A percentile compares a stretch with the other conserved stretches of the same genome.
These are phyloP conservation scores for Sporothrix sp. DNA, from an alignment of 2,329 filamentous ascomycete genomes.

Conservation along the genomic window DNA sequence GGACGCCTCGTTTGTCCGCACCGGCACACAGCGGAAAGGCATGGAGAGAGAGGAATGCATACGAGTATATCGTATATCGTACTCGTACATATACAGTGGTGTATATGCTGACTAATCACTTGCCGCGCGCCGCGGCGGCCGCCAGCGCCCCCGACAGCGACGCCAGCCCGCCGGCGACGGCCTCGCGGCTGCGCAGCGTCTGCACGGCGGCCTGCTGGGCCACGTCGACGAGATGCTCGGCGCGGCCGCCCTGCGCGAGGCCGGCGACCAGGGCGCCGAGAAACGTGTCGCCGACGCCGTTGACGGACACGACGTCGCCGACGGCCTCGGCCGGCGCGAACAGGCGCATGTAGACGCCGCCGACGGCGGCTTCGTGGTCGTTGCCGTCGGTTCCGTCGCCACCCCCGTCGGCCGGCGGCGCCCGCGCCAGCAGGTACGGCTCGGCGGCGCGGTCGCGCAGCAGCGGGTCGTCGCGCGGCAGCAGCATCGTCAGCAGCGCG, in stretches of 20 bases:
- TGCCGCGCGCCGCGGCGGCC: constrained; percentile 12
- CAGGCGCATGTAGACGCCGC: constrained; percentile 73
- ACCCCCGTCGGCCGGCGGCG: constrained; percentile 18
- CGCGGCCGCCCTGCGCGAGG: constrained; percentile 48
- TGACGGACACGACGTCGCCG: constrained; percentile 72
- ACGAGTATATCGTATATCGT: too few relatives aligned
- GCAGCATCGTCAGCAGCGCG: constrained; percentile 63
- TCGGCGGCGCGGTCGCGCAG: constrained; percentile 53
- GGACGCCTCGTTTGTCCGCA: too few relatives aligned
- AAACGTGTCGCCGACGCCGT: constrained; percentile 91
- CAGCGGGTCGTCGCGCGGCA: constrained; percentile 57
- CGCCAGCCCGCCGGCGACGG: constrained; percentile 40
- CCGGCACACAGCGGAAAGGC: too few relatives aligned
- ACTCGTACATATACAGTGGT: background rate
- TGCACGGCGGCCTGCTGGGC: constrained; percentile 74
- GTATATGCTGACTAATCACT: too few relatives aligned
- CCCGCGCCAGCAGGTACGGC: constrained; percentile 62
- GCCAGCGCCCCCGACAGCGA: constrained; percentile 19
- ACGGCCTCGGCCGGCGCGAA: constrained; percentile 60
- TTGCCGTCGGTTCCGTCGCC: constrained; percentile 33
- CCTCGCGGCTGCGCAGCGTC: constrained; percentile 64
- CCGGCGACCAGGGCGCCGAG: constrained; percentile 76
- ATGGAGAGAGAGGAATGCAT: too few relatives aligned
- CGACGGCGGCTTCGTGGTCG: constrained; percentile 33
- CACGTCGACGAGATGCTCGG: constrained; percentile 58